phyloP scores from a whole-genome alignment of 225 moss, liverwort and hornwort species.

The Marchantia polymorpha region DNA sequence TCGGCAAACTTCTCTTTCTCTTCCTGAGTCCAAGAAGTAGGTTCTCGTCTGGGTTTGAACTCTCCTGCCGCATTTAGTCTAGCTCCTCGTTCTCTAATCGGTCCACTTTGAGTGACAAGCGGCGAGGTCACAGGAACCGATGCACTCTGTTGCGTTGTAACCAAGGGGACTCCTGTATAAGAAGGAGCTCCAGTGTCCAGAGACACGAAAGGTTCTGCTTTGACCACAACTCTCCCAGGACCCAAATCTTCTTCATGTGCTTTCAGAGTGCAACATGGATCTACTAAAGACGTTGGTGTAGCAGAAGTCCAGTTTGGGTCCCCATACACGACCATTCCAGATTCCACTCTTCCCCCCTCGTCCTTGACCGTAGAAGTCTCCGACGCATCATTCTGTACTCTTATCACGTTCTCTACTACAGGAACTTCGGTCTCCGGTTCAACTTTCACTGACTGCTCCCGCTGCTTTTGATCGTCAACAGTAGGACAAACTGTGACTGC shows the following conservation, averaged over 20 bases:
- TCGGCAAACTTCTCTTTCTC: conserved; percentile 98
- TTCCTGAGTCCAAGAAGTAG: conserved; percentile 99
- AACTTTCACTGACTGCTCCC: conserved; percentile 33
- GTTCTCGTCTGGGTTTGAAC: conserved; percentile 84
- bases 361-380: conserved; percentile 23
- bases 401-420: conserved; percentile 19
- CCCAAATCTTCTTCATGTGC: conserved; percentile 39
- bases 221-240: conserved; percentile 45
- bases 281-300: conserved; percentile 24
- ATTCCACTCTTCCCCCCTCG: conserved; percentile 30
- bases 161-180: conserved; percentile 38
- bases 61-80: conserved; percentile 65
- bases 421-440: conserved; percentile 25
- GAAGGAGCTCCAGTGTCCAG: conserved; percentile 51
- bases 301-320: conserved; percentile 14
- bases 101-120: conserved; percentile 34
- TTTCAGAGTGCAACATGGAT: conserved; percentile 21
- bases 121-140: conserved; percentile 39
- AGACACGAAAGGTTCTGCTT: conserved; percentile 71
- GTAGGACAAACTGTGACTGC: not conserved
- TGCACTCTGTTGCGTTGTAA: conserved; percentile 40
- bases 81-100: conserved; percentile 57
- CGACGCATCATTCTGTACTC: conserved; percentile 15
- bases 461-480: conserved; percentile 15
- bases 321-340: conserved; percentile 31